Base-by-base conservation (phyloP, 176 grass and related monocot genomes). In the Aegilops longissima region DNA sequence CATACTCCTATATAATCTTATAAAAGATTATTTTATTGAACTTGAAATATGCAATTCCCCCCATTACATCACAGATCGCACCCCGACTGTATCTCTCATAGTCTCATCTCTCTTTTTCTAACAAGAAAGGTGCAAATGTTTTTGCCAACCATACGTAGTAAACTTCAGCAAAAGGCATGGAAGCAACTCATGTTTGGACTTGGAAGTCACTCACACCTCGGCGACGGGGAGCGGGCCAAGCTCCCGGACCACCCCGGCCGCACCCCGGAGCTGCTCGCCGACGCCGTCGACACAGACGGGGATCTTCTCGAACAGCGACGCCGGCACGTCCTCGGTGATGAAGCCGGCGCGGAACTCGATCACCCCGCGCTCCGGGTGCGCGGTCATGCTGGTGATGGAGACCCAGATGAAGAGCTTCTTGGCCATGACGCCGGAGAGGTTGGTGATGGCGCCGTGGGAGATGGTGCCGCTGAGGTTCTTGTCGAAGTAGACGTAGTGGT, bases 401-500 rank as follows among this genome's bases (percentile, higher is more conserved):
- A 95, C 78, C 96, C 96, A 98, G 44, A 94, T 9, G 83, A 98
- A 94, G 77, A 94, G 4, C 84, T 95, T 95, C 93, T 92, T 94
- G 14, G 86, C 93, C 82, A 92, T 82, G 64, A 98, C 87, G 42
- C 96, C 95, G 34, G 89, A 81, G 80, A 98, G 85, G 36, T 78
- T 38, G 44, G 87, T 78, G 87, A 98, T 93, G 62, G 68, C 20
- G 69, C 95, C 92, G 38, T 90, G 29, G 63, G 90, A 84, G 82
- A 95, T 62, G 71, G 74, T 70, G 38, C 93, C 95, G 39, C 68
- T 77, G 62, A 98, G 65, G 33, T 52, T 85, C 51, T 79, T 87
- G 64, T 92, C 89, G 87, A 89, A 95, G 87, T 92, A 93, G 80
- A 93, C 91, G 49, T 89, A 78, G 73, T 93, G 36, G 24, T 86